Evolutionary conservation across 768 basidiomycete genomes (phyloP), one percentile per base, ranked within the genome.

Genomic region (Termitomyces eurrhizus): DNA sequence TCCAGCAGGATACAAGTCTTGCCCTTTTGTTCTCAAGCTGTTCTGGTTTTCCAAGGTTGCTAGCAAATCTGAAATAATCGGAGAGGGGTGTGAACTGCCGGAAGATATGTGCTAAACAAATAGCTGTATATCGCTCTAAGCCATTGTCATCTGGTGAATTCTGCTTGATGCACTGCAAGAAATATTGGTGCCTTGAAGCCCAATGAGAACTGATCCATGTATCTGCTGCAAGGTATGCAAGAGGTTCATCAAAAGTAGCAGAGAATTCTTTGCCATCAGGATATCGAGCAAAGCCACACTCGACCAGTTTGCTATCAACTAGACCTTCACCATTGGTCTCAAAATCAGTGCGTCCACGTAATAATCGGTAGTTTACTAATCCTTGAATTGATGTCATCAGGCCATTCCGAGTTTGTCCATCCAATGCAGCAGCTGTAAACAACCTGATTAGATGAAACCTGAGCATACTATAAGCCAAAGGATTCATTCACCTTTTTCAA

Each of bases 1-100:
- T 24, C 57, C 57, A 57, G 29, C 57, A 57, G 7, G 57, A 57
- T 4, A 57, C 57, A 9, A 57, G 57, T 16, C 56, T 42, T 3
- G 44, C 56, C 8, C 21, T 46, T 32, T 42, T 4, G 1, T 33
- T 36, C 4, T 18, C 3, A 2, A 57, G 42, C 5, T 3, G 13
- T 36, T n/a, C n/a, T 29, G 48, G 29, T 1, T 24, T 16, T 33
- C 21, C 29, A 21, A 13, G 21, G 0, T 13, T n/a, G 8, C 16
- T 9, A 14, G 44, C 56, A 16, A 56, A 56, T 11, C 0, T 18
- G 35, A 56, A 56, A n/a, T 48, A 33, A 0, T 1, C 4, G 6
- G 56, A 48, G 12, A 56, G 45, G 2, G 29, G 42, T 4, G 44
- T 56, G 13, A 21, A 48, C 11, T n/a, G 0, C 16, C 11, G n/a